Percentiles rank a stretch among this genome's conserved stretches.
Evolutionary conservation across 805 yeast genomes (phyloP).

Genomic region (Millerozyma acaciae): DNA sequence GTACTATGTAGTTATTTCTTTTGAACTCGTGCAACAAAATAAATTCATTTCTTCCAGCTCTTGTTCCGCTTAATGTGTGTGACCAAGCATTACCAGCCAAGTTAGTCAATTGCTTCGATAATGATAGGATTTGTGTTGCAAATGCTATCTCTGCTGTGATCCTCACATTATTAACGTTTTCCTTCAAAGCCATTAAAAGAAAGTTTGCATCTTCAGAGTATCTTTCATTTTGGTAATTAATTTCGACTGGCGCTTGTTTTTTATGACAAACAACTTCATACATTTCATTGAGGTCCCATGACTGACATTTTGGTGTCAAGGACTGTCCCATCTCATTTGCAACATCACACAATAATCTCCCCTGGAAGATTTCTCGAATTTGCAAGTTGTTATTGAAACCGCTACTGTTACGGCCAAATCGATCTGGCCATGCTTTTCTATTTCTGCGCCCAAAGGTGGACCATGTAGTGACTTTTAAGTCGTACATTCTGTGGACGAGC

Average conservation of each 20-base stretch:
- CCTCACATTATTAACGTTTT: conserved; percentile 60
- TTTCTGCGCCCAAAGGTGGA: conserved; percentile 79
- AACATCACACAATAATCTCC: conserved; percentile 86
- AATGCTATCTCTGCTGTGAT: conserved; percentile 78
- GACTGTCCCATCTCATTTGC: conserved; percentile 95
- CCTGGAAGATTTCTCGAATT: conserved; percentile 70
- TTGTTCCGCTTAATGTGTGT: conserved; percentile 87
- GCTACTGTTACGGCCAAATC: conserved; percentile 52
- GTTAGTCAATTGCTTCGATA: conserved; percentile 86
- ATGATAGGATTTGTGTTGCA: conserved; percentile 76
- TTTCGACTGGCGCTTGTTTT: conserved; percentile 60
- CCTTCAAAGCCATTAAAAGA: conserved; percentile 65
- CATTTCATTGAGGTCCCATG: conserved; percentile 94
- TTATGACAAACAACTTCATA: conserved; percentile 70
- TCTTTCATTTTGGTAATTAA: conserved; percentile 65
- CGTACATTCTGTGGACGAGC: conserved; percentile 75
- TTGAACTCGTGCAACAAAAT: conserved; percentile 89
- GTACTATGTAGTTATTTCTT: conserved; percentile 75
- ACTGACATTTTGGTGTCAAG: conserved; percentile 83
- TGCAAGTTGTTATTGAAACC: conserved; percentile 47
- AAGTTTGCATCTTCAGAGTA: conserved; percentile 64
- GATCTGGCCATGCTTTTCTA: conserved; percentile 74
- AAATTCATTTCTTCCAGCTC: conserved; percentile 94
- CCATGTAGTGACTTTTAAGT: conserved; percentile 70
- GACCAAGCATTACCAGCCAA: conserved; percentile 98